Evolutionary conservation across 768 basidiomycete genomes (phyloP).

Genomic region (Boletus reticuloceps): DNA sequence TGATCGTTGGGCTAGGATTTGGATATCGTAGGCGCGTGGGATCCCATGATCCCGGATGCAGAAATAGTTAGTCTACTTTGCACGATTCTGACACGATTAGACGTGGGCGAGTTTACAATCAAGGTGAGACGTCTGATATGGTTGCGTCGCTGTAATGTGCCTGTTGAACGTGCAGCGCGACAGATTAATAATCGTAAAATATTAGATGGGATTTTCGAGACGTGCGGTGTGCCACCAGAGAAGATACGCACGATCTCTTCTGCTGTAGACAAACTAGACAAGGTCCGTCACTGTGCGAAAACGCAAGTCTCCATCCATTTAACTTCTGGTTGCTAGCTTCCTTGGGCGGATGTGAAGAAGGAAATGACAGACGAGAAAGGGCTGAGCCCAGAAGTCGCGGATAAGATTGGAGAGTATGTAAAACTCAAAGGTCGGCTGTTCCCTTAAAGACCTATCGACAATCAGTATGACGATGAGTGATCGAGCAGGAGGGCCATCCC

Average conservation of each 20-base stretch:
- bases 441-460: background rate
- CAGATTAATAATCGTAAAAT: slow-evolving; percentile 96
- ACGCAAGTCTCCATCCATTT: background rate
- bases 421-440: slow-evolving; percentile 77
- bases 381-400: slow-evolving; percentile 73
- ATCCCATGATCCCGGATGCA: slow-evolving; percentile 96
- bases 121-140: slow-evolving; percentile 54
- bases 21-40: slow-evolving; percentile 90
- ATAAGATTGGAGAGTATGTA: slow-evolving; percentile 96
- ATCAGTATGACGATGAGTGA: background rate
- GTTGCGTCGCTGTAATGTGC: background rate
- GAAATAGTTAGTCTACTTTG: slow-evolving; percentile 83
- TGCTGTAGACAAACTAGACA: slow-evolving; percentile 98
- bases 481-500: slow-evolving; percentile 64
- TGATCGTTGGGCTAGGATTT: slow-evolving; percentile 62
- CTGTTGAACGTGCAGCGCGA: background rate
- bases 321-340: slow-evolving; percentile 43
- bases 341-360: slow-evolving; percentile 90
- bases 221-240: slow-evolving; percentile 89
- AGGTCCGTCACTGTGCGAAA: slow-evolving; percentile 45
- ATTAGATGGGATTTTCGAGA: slow-evolving; percentile 93
- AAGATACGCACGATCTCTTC: slow-evolving; percentile 92
- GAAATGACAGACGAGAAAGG: slow-evolving; percentile 99
- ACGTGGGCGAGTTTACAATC: slow-evolving; percentile 92
- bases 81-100: slow-evolving; percentile 76